These are phyloP conservation scores for Colletotrichum sublineola DNA, from an alignment of 2,329 filamentous ascomycete genomes.

Conservation along the genomic window DNA sequence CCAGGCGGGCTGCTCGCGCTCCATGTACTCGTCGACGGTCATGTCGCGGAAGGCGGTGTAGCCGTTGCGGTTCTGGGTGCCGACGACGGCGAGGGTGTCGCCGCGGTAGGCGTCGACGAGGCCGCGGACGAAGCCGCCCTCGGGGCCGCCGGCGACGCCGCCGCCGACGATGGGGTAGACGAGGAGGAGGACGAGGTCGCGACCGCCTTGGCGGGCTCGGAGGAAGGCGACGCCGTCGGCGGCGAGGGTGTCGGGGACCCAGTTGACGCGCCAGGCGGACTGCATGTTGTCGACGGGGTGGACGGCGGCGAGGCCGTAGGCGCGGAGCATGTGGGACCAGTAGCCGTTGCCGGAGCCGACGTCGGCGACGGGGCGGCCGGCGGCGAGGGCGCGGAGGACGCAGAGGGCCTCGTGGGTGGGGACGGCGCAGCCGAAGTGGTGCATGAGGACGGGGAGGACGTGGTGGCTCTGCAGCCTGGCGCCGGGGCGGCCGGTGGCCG, in stretches of 20 bases:
- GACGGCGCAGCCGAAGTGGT: conserved; percentile 82
- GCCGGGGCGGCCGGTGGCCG: conserved; percentile 58
- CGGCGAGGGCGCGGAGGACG: conserved; percentile 69
- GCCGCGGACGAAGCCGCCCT: conserved; percentile 73
- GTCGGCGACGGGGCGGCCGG: conserved; percentile 70
- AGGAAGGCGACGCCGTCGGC: conserved; percentile 73
- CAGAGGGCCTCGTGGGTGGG: conserved; percentile 76
- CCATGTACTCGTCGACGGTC: conserved; percentile 77
- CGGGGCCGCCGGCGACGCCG: conserved; percentile 70
- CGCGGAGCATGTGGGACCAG: conserved; percentile 79
- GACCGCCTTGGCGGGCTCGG: conserved; percentile 60
- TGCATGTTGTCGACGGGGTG: conserved; percentile 76
- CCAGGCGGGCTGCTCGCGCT: conserved; percentile 68
- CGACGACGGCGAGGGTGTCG: conserved; percentile 77
- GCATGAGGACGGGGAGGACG: conserved; percentile 79
- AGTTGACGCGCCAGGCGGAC: conserved; percentile 76
- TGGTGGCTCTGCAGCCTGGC: conserved; percentile 69
- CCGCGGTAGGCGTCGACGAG: conserved; percentile 73
- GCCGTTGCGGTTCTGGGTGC: conserved; percentile 80
- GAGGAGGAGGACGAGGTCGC: conserved; percentile 72
- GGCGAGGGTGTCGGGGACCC: conserved; percentile 76
- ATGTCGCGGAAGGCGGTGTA: conserved; percentile 77
- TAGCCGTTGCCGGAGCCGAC: conserved; percentile 81
- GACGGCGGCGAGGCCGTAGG: conserved; percentile 65
- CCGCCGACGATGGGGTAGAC: conserved; percentile 80